Base-by-base conservation (phyloP, 352 stramenopile genomes). In the Achlya hypogyna region DNA sequence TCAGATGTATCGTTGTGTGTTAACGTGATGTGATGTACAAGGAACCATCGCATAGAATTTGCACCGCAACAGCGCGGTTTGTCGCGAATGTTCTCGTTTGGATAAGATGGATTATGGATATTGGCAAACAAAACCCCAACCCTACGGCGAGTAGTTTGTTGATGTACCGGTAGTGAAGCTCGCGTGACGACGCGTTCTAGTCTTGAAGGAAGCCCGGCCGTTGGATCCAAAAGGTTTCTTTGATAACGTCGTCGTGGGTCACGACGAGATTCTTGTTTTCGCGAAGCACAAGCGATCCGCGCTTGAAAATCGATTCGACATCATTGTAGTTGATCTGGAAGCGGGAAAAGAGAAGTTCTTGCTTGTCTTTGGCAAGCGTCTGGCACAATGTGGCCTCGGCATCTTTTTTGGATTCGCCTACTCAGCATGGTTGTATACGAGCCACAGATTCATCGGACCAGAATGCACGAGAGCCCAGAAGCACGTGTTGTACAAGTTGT, bases 291-390 rank as follows among this genome's bases (percentile, higher is more conserved):
- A 65, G 14, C 14, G 59, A 65, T 12, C 59, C 59, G 12, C 59
- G 59, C 47, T 65, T 65, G 47, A 58, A 65, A 8, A 65, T 65
- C 6, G 59, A 9, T 3, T 51, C 47, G 5, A 65, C 22, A 20
- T 65, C 47, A 54, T 79, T 79, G 49, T 79, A 79, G 63, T 79
- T 79, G 59, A 79, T 77, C 14, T 54, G 54, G 56, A 79, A 79
- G n/a, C 60, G 49, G 25, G 64, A 67, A 34, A 79, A 79, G 23
- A 79, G 69, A 25, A 79, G 51, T 34, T 79, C 74, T 38, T 79
- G 71, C 51, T 79, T 79, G 40, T 78, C 72, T n/a, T 78, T 69
- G 42, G 71, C 63, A 22, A 77, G 31, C 10, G 69, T 78, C 4
- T 70, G 59, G 22, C 56, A 60, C 23, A 79, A 51, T 38, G 65